A percentile compares a stretch with the other conserved stretches of the same genome.
phyloP scores from a whole-genome alignment of 148 eudicot genomes.

The Drosera capensis region DNA sequence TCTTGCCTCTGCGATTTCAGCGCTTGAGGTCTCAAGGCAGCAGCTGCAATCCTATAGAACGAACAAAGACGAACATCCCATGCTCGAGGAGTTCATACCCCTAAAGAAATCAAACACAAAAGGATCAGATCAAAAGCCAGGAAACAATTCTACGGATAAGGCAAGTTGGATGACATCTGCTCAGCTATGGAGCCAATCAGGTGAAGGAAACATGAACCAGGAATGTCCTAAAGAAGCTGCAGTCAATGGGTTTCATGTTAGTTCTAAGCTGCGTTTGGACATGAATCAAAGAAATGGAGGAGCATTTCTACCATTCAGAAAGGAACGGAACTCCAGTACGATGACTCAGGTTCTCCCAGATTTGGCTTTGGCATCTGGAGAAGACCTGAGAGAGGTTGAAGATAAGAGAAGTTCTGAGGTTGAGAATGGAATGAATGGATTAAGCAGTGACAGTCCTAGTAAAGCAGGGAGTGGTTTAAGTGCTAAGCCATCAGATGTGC shows the following conservation, averaged over 20 bases:
- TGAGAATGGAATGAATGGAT: background rate
- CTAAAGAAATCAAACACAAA: conserved; percentile 26
- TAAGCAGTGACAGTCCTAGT: conserved; percentile 15
- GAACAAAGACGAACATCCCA: conserved; percentile 27
- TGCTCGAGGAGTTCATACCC: conserved; percentile 64
- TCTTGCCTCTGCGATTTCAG: conserved; percentile 19
- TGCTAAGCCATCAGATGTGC: background rate
- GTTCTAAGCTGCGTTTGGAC: conserved; percentile 30
- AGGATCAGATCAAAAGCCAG: conserved; percentile 8
- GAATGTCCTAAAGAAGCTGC: background rate
- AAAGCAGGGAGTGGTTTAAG: conserved; percentile 15
- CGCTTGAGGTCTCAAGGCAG: conserved; percentile 31
- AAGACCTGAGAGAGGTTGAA: conserved; percentile 28
- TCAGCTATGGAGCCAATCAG: conserved; percentile 60
- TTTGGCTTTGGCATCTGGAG: conserved; percentile 51
- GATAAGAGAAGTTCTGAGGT: conserved; percentile 18
- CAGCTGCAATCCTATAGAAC: conserved; percentile 23
- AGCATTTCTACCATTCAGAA: conserved; percentile 70
- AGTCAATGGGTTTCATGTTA: conserved; percentile 4
- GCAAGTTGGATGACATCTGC: conserved; percentile 76
- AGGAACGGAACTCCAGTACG: conserved; percentile 16
- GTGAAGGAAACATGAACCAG: conserved; percentile 11
- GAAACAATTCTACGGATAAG: conserved; percentile 32
- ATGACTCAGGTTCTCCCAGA: conserved; percentile 26
- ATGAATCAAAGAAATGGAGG: conserved; percentile 16